Base-by-base conservation (phyloP, 306 rosid genomes). In the Ziziphus jujuba region DNA sequence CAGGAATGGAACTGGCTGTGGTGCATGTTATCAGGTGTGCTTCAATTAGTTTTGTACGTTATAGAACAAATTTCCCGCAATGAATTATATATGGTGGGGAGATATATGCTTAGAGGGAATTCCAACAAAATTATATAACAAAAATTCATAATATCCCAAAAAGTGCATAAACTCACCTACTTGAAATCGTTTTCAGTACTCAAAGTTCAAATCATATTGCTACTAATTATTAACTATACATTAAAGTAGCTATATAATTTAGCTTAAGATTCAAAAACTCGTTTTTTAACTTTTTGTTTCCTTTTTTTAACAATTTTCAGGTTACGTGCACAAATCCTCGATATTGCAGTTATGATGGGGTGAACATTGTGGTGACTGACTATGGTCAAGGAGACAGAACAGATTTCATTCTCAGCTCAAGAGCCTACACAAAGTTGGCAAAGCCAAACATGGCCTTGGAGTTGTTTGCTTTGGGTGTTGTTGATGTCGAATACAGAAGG, bases 21-120 rank as follows among this genome's bases (percentile, higher is more conserved):
- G 98, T 62, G 88, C 86, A 63, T 92, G 98, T 63, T 92, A 92
- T 57, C 93, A 87, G 84, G 96, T 87, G 56, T n/a, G 20, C n/a
- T 17, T 50, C 20, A 6, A 17, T 2, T 16, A 3, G 8, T 5
- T 19, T 49, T 3, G 2, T 13, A 49, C 16, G 7, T 50, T 14
- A 16, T 17, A 50, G 9, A n/a, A 50, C 16, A 6, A 50, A 50
- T 13, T 47, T 13, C 17, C 15, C 3, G 15, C 13, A 1, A 13
- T 4, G 16, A n/a, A n/a, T 1, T 49, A 0, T 44, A 8, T 2
- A 44, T 49, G 21, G 6, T 20, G 22, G 20, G 55, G 20, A 7
- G 4, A 40, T 40, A 2, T 49, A 50, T 19, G 10, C 20, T 7
- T 50, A 15, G 15, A 5, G 16, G 19, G 15, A 16, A 50, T 17